Conservation (phyloP, 1,284 basidiomycete genomes). For the Tylopilus sp. region DNA sequence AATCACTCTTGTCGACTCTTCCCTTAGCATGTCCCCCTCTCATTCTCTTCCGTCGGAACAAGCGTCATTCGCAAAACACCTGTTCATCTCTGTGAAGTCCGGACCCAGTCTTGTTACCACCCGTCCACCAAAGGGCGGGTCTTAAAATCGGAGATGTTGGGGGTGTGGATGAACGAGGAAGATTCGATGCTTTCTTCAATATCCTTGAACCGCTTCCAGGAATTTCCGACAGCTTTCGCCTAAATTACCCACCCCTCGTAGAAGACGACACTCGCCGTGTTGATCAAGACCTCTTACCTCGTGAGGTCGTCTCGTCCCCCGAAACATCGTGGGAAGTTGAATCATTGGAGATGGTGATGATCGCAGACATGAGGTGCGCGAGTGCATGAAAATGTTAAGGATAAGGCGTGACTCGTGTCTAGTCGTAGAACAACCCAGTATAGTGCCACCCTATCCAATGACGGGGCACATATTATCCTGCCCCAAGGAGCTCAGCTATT, state of each 20-base stretch:
- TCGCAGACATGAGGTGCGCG: not conserved
- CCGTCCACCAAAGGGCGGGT: not conserved
- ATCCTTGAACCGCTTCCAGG: not conserved
- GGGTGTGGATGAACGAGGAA: not conserved
- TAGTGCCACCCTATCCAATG: not conserved
- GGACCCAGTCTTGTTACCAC: conserved; percentile 1
- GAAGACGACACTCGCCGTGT: not conserved
- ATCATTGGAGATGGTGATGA: not conserved
- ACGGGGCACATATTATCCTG: conserved; percentile 5
- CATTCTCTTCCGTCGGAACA: not conserved
- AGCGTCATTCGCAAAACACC: not conserved
- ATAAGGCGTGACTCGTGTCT: not conserved
- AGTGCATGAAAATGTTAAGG: not conserved
- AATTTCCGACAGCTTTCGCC: not conserved
- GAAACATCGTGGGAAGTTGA: not conserved
- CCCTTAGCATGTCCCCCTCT: not conserved
- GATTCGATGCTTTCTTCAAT: conserved; percentile 7
- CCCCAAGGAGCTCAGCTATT: not conserved
- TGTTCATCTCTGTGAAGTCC: conserved; percentile 6
- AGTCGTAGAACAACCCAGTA: not conserved
- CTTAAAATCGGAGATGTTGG: conserved; percentile 10
- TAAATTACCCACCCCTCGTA: not conserved
- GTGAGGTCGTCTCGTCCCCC: conserved; percentile 6
- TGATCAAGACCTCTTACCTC: not conserved
- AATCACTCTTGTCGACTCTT: too few species aligned